Conservation (phyloP, 1,284 basidiomycete species). For the Marasmius fiardii region DNA sequence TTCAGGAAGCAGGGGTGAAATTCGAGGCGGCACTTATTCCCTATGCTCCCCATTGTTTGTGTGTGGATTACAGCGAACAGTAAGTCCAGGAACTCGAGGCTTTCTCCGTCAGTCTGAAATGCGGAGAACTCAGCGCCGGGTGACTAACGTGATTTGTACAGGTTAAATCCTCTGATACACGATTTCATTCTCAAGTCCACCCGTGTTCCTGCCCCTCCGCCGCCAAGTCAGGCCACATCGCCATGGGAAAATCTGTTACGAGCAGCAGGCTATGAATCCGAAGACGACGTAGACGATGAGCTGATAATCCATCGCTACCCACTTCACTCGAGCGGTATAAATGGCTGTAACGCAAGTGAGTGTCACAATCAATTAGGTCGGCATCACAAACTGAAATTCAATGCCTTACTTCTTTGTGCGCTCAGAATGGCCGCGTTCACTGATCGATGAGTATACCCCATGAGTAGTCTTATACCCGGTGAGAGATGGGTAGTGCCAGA, state of each 20-base stretch:
- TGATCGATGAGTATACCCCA: no score
- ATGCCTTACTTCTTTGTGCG: no score
- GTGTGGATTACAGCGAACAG: not conserved
- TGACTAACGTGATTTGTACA: not conserved
- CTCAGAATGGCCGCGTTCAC: no score
- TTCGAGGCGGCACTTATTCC: not conserved
- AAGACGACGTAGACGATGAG: not conserved
- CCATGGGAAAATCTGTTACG: not conserved
- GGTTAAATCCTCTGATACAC: not conserved
- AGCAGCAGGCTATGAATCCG: not conserved
- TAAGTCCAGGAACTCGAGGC: no score
- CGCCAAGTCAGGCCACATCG: not conserved
- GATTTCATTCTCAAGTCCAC: not conserved
- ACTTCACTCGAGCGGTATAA: not conserved
- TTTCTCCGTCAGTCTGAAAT: no score
- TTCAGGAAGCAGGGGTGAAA: not conserved
- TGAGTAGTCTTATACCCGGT: no score
- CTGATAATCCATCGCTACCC: not conserved
- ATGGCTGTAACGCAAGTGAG: not conserved
- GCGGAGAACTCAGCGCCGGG: no score
- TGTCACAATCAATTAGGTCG: no score
- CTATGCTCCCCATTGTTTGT: not conserved
- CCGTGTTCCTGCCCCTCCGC: not conserved
- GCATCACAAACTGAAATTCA: no score
- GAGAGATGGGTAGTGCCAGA: no score